Evolutionary conservation across 108 stramenopile genomes (phyloP), one percentile per base, ranked within the genome.

Genomic region (Craspedostauros australis): DNA sequence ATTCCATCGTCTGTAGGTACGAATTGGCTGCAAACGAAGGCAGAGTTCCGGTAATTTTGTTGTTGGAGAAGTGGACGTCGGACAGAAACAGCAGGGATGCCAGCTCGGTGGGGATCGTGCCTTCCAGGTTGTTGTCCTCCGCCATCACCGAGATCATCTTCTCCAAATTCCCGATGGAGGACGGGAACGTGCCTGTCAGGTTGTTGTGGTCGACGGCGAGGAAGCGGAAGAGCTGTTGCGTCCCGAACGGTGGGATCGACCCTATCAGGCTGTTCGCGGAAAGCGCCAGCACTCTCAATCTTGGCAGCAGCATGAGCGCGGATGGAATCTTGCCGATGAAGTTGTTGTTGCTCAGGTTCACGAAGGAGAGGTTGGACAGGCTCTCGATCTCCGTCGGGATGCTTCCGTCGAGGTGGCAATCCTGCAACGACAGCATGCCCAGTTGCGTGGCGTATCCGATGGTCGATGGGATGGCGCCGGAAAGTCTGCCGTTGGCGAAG

Each of bases 271-370:
- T n/a, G 43, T 82, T 82, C 6, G 59, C 68, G 49, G 63, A 64
- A 34, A 82, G 34, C 67, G 72, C 75, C 23, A 82, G 54, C 29
- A 78, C 74, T 57, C 70, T 61, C 60, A 82, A 49, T 27, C 47
- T 59, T 8, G 62, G 60, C 30, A 62, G 34, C 27, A 46, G 46
- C 4, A 50, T 50, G 42, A 68, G 62, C 45, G 58, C 72, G 5
- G 51, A 22, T 11, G 82, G 82, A 32, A 83, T 77, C 8, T 54
- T 19, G 8, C 82, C 75, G 27, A 54, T 71, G 48, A 83, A 34
- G 36, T 39, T n/a, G 48, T 79, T 83, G 18, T 73, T 50, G 42
- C 60, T 51, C 38, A 83, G 16, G n/a, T 67, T 74, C 22, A 83
- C 45, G 33, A 64, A 46, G 4, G 40, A 50, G 0, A 78, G 52